phyloP scores from a whole-genome alignment of 768 basidiomycete genomes.

The Lentinus tigrinus region DNA sequence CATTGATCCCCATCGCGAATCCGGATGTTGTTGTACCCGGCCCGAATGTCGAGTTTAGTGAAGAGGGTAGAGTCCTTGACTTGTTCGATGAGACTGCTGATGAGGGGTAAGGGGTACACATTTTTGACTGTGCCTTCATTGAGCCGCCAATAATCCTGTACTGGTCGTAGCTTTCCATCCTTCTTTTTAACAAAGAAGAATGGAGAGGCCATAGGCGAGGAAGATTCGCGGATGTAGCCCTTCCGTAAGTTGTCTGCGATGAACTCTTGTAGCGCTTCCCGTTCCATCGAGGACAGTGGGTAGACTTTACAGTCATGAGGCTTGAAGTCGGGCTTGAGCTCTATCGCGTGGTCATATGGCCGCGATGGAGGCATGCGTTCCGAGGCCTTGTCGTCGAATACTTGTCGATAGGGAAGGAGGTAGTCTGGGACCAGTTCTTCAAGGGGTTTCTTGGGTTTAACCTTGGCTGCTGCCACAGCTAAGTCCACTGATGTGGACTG shows the following conservation, averaged over 20 bases:
- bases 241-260: conserved; percentile 19
- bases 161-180: conserved; percentile 22
- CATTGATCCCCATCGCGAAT: conserved; percentile 42
- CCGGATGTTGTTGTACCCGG: conserved; percentile 35
- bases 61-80: conserved; percentile 23
- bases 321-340: conserved; percentile 26
- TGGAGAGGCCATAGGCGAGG: conserved; percentile 24
- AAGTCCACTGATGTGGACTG: background rate
- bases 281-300: conserved; percentile 12
- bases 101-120: conserved; percentile 34
- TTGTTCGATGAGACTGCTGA: conserved; percentile 25
- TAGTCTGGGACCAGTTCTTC: conserved; percentile 5
- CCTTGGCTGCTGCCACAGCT: background rate
- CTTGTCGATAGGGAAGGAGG: conserved; percentile 27
- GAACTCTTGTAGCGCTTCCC: conserved; percentile 16
- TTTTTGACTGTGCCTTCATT: conserved; percentile 35
- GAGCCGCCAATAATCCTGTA: conserved; percentile 28
- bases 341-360: conserved; percentile 36
- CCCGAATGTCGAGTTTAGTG: conserved; percentile 30
- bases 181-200: conserved; percentile 33
- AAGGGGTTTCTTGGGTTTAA: background rate
- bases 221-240: conserved; percentile 19
- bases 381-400: conserved; percentile 27
- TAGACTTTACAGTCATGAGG: conserved; percentile 20
- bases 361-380: conserved; percentile 31